These are phyloP conservation scores for Aspergillus leporis DNA, from an alignment of 495 filamentous ascomycete genomes.

Conservation along the genomic window DNA sequence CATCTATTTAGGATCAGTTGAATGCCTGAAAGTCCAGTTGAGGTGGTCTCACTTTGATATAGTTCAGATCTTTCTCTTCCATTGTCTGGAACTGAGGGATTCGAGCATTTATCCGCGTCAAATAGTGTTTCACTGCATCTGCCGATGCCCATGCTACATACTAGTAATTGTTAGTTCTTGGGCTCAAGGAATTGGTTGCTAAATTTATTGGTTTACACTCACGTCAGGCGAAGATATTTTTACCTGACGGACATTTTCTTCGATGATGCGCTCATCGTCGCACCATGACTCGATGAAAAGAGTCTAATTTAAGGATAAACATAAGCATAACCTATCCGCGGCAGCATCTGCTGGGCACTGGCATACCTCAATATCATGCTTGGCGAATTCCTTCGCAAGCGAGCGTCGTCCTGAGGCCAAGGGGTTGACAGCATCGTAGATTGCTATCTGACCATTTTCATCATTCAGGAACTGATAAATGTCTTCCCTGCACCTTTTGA, in stretches of 20 bases:
- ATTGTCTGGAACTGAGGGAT: constrained; percentile 97
- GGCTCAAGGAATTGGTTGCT: background rate
- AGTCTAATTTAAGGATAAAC: constrained; percentile 54
- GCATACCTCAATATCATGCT: constrained; percentile 85
- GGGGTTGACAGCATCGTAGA: constrained; percentile 99
- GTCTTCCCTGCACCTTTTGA: constrained; percentile 96
- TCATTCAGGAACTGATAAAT: constrained; percentile 94
- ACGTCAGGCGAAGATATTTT: constrained; percentile 99
- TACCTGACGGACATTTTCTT: constrained; percentile 94
- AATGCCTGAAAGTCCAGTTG: background rate
- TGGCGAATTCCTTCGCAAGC: constrained; percentile 92
- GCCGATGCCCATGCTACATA: constrained; percentile 88
- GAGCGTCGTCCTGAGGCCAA: constrained; percentile 78
- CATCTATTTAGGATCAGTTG: constrained; percentile 58
- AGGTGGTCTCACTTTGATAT: constrained; percentile 66
- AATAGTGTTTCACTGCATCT: constrained; percentile 88
- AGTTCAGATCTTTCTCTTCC: constrained; percentile 90
- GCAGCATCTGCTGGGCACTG: background rate
- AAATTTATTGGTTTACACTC: constrained; percentile 23
- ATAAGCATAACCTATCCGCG: constrained; percentile 7
- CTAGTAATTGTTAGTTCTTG: constrained; percentile 41
- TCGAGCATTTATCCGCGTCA: constrained; percentile 82
- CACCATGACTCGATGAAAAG: constrained; percentile 96
- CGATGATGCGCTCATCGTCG: constrained; percentile 87
- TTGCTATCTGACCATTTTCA: constrained; percentile 97